phyloP scores from a whole-genome alignment of 495 filamentous ascomycete species.

The Parathielavia appendiculata region DNA sequence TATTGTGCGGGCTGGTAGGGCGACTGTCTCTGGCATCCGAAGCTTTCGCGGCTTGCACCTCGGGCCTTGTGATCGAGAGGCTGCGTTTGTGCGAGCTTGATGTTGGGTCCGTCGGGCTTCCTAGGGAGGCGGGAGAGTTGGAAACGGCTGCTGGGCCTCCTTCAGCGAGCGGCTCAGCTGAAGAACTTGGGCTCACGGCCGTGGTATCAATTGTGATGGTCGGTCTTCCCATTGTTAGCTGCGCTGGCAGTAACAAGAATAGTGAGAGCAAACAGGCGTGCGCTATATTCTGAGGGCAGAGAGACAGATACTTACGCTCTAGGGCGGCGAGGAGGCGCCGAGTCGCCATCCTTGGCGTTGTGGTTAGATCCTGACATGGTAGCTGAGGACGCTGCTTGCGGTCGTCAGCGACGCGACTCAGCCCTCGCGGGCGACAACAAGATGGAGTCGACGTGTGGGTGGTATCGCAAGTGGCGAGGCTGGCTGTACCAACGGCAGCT shows the following conservation, averaged over 20 bases:
- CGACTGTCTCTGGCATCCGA: slow-evolving; percentile 72
- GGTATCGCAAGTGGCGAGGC: slow-evolving; percentile 15
- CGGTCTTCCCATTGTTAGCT: slow-evolving; percentile 40
- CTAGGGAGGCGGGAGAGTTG: slow-evolving; percentile 44
- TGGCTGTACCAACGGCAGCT: neutral
- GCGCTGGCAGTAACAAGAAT: neutral
- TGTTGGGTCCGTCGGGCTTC: slow-evolving; percentile 38
- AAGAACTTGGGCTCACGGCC: slow-evolving; percentile 47
- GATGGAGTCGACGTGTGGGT: neutral
- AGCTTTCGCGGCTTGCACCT: slow-evolving; percentile 56
- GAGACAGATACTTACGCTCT: slow-evolving; percentile 28
- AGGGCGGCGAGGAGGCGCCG: slow-evolving; percentile 20
- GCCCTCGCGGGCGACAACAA: slow-evolving; percentile 17
- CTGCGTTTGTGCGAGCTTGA: slow-evolving; percentile 42
- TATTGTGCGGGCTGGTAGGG: slow-evolving; percentile 85
- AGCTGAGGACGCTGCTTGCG: slow-evolving; percentile 23
- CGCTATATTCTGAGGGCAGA: neutral
- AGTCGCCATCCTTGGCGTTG: slow-evolving; percentile 18
- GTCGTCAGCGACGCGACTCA: slow-evolving; percentile 22
- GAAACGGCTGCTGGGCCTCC: slow-evolving; percentile 12
- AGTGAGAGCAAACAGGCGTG: slow-evolving; percentile 4
- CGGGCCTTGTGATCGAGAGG: slow-evolving; percentile 42
- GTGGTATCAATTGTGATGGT: slow-evolving; percentile 76
- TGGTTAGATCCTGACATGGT: slow-evolving; percentile 23
- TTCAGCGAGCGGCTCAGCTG: slow-evolving; percentile 22